Base-by-base conservation (phyloP, 1,284 basidiomycete genomes). In the Ceratobasidium papillatum region DNA sequence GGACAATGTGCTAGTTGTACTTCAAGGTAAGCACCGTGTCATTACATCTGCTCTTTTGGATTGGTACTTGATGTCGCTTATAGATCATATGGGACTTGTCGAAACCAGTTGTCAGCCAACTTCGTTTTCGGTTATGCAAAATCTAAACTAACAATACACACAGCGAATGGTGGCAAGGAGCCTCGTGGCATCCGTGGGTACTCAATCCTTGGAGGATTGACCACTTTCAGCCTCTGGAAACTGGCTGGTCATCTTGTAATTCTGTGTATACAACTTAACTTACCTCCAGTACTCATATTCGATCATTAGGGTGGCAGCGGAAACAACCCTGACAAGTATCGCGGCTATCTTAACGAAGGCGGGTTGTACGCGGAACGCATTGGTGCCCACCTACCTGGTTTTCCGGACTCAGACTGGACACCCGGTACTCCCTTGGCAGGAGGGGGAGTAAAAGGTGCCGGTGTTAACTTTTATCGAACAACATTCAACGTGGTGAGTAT, bases 161-260 rank as follows among this genome's bases (percentile, higher is more conserved):
- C 74, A 32, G 69, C 79, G 45, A 81, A 83, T 47, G 84, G 69
- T 27, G 79, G 80, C 14, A 94, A 92, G 81, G 88, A 90, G 7
- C 90, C 92, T 45, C 89, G 93, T 25, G 93, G 93, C 0, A 86
- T 94, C 62, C 87, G 90, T 22, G 92, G 91, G 22, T 94, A 91
- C 84, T 79, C 85, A 77, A 84, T 94, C 14, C 84, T 88, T 73
- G 80, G 81, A 4, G 90, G 90, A 17, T 83, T 82, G n/a, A 62
- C 27, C 61, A 86, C 85, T 84, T 91, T 93, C 79, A 84, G 84
- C 1, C 82, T 84, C 5, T 95, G 94, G 93, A 92, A 87, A 77
- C 91, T 94, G 0, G 91, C 94, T 82, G 93, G 93, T 43, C 94
- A 94, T 80, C 78, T 90, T 5, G 91, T 91, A n/a, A 93, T 93